These are phyloP conservation scores for Petrea volubilis DNA, from an alignment of 257 asterid genomes.

Conservation along the genomic window DNA sequence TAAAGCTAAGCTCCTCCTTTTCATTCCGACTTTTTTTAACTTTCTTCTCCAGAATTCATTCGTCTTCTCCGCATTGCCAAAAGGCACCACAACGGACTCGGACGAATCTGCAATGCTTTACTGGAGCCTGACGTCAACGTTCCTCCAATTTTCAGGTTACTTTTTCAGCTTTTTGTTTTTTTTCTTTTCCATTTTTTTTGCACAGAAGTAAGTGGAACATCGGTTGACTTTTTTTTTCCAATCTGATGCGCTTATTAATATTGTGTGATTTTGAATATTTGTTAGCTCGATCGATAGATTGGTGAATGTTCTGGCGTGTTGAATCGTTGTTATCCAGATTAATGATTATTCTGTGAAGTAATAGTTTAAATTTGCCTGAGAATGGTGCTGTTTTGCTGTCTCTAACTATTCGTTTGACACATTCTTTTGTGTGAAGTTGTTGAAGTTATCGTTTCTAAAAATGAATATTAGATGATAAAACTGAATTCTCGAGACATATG, in stretches of 20 bases:
- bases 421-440: neutral
- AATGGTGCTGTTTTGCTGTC: neutral
- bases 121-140: constrained; percentile 31
- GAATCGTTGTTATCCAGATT: neutral
- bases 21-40: constrained; percentile 11
- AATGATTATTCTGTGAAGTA: neutral
- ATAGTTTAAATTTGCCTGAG: neutral
- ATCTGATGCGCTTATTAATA: neutral
- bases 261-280: neutral
- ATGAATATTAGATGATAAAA: neutral
- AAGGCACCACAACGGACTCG: neutral
- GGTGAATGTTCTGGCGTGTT: neutral
- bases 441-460: neutral
- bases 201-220: neutral
- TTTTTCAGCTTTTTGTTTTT: neutral
- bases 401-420: neutral
- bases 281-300: neutral
- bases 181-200: neutral
- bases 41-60: constrained; percentile 23
- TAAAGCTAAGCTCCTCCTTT: neutral
- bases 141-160: constrained; percentile 22
- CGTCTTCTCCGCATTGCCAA: constrained; percentile 21
- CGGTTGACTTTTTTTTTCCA: neutral
- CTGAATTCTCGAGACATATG: neutral
- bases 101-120: constrained; percentile 1